Conservation (phyloP, 192 early-diverging fungal species). For the Glomus cerebriforme region DNA sequence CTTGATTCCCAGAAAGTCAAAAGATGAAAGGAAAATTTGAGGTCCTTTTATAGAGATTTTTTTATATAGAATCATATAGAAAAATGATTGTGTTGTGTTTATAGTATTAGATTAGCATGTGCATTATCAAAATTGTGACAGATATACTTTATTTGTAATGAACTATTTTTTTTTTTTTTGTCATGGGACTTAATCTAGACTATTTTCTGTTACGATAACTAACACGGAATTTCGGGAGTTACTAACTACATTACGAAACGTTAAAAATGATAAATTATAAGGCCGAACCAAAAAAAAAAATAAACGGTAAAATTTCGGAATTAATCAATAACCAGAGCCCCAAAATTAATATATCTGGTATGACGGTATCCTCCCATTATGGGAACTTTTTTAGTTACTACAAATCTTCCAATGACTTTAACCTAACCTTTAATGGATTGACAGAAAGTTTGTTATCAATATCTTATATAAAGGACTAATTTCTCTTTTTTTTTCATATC, state of each 20-base stretch:
- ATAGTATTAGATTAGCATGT: background rate
- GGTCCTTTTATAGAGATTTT: constrained; percentile 1
- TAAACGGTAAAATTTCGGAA: too few relatives aligned
- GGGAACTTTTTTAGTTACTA: too few relatives aligned
- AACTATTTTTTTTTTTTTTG: background rate
- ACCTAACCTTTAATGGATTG: too few relatives aligned
- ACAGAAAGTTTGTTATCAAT: too few relatives aligned
- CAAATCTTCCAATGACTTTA: too few relatives aligned
- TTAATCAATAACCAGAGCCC: too few relatives aligned
- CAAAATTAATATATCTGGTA: too few relatives aligned
- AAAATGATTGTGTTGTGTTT: background rate
- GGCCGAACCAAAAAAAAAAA: background rate
- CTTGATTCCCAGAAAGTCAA: background rate
- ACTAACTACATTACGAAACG: too few relatives aligned
- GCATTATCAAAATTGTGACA: background rate
- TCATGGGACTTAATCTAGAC: background rate
- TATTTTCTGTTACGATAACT: background rate
- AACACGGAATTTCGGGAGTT: background rate
- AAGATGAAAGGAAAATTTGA: constrained; percentile 5
- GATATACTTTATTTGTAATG: background rate
- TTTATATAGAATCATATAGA: background rate
- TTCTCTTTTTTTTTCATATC: too few relatives aligned
- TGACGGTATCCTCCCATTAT: too few relatives aligned
- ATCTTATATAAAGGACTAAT: too few relatives aligned
- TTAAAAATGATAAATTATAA: too few relatives aligned